Base-by-base conservation (phyloP, 495 filamentous ascomycete species). In the Penicillium argentinense region DNA sequence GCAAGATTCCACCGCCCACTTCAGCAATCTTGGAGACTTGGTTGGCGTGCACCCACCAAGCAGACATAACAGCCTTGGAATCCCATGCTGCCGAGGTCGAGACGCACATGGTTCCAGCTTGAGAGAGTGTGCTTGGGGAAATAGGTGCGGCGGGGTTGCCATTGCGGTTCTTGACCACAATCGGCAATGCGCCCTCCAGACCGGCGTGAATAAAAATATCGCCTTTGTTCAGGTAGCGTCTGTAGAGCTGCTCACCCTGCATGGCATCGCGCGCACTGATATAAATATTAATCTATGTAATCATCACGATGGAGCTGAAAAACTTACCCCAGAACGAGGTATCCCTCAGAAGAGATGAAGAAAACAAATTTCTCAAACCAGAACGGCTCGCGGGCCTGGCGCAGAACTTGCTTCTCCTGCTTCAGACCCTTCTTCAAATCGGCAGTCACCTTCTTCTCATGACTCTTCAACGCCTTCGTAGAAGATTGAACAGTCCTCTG, bases 341-440 rank as follows among this genome's bases (percentile, higher is more conserved):
- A 96, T 6, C 93, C 92, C 54, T 98, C 93, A 0, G 92, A 96
- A 1, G 90, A 96, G 49, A 97, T 82, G 72, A 98, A 98, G 72
- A 87, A 97, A 12, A 80, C 64, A 54, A 95, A 98, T 60, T 97
- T 98, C 56, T 98, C 93, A 57, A 97, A 97, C 91, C 93, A 98
- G 54, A 89, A 77, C 38, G 81, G 83, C 51, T 82, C 85, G 28
- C 93, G 75, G 9, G 95, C 83, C 11, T 86, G 90, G 40, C 89
- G 86, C 2, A 97, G 73, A 13, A 95, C 67, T 18, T 89, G 83
- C 60, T 97, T 98, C 64, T 98, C 93, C 54, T 92, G 87, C 66
- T 95, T 95, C 38, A 98, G 67, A 0, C 81, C 84, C 54, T 87
- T 88, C 68, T 87, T 93, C 5, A 97, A 75, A 59, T 96, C 89